phyloP scores from a whole-genome alignment of 192 early-diverging fungal genomes.

The Funneliformis geosporum region DNA sequence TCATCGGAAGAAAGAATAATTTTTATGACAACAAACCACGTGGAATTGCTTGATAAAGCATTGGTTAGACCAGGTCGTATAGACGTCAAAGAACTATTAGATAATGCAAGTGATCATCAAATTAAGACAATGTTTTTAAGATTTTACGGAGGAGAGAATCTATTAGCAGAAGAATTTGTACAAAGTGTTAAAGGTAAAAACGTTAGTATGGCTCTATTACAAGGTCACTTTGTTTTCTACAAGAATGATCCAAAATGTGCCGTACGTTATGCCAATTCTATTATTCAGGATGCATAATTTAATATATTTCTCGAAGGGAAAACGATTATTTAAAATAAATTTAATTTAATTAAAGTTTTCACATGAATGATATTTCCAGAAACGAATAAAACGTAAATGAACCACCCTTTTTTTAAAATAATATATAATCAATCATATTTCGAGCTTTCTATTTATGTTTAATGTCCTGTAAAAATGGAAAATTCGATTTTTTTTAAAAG shows the following conservation, averaged over 20 bases:
- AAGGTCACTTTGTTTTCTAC: slow-evolving; percentile 94
- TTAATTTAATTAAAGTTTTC: too few species aligned
- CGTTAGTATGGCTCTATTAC: slow-evolving; percentile 84
- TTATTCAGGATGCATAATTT: background rate
- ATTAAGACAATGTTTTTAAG: slow-evolving; percentile 75
- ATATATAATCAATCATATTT: too few species aligned
- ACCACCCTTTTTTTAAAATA: too few species aligned
- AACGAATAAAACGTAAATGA: too few species aligned
- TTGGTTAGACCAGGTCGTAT: slow-evolving; percentile 81
- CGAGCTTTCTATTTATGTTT: too few species aligned
- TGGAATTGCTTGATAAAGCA: slow-evolving; percentile 75
- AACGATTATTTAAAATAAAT: too few species aligned
- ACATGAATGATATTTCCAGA: too few species aligned
- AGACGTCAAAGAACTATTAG: slow-evolving; percentile 74
- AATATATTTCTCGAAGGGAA: too few species aligned
- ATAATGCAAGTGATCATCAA: slow-evolving; percentile 68
- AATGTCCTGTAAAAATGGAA: too few species aligned
- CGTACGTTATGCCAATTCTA: slow-evolving; percentile 48
- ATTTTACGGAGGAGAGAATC: slow-evolving; percentile 65
- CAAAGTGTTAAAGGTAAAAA: slow-evolving; percentile 46
- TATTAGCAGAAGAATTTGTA: slow-evolving; percentile 75
- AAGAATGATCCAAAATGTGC: slow-evolving; percentile 76
- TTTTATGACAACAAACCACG: slow-evolving; percentile 91
- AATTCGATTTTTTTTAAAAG: too few species aligned
- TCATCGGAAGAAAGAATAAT: slow-evolving; percentile 86